phyloP scores from a whole-genome alignment of 116 monocot genomes.

The Dioscorea cayenensis region DNA sequence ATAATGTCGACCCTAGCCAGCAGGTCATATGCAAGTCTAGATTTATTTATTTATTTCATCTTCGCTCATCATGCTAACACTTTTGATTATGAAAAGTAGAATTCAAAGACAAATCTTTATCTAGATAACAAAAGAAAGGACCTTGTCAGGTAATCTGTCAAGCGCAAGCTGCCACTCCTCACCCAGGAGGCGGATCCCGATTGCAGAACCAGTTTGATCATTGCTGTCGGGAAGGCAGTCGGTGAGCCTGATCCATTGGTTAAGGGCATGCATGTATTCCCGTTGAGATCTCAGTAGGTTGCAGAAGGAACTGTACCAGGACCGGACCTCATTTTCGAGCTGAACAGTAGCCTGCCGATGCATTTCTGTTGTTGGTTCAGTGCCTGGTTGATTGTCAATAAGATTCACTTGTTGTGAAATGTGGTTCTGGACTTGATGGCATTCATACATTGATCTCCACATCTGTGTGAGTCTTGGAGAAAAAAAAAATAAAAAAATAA shows the following conservation, averaged over 20 bases:
- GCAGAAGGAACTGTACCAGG: conserved; percentile 69
- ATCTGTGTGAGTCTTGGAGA: conserved; percentile 49
- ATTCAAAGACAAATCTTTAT: no score
- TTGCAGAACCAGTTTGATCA: conserved; percentile 15
- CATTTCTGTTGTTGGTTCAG: conserved; percentile 61
- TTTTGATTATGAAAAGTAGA: no score
- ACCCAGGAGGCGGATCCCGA: conserved; percentile 52
- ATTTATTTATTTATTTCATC: no score
- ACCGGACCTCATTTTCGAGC: conserved; percentile 64
- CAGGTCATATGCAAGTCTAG: no score
- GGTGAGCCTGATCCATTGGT: conserved; percentile 75
- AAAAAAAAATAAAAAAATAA: background rate
- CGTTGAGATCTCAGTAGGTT: conserved; percentile 55
- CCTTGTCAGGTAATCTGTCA: conserved; percentile 71
- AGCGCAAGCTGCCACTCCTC: conserved; percentile 60
- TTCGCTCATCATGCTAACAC: no score
- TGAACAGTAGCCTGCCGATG: conserved; percentile 58
- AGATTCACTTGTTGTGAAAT: conserved; percentile 67
- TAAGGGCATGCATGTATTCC: conserved; percentile 53
- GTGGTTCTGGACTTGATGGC: conserved; percentile 83
- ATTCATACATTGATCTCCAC: conserved; percentile 91
- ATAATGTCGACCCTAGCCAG: no score
- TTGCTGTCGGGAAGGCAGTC: conserved; percentile 58
- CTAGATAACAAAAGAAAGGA: conserved; percentile 3
- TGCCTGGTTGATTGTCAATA: conserved; percentile 37